Evolutionary conservation across 345 rosid genomes (phyloP).

Genomic region (Salix udensis): DNA sequence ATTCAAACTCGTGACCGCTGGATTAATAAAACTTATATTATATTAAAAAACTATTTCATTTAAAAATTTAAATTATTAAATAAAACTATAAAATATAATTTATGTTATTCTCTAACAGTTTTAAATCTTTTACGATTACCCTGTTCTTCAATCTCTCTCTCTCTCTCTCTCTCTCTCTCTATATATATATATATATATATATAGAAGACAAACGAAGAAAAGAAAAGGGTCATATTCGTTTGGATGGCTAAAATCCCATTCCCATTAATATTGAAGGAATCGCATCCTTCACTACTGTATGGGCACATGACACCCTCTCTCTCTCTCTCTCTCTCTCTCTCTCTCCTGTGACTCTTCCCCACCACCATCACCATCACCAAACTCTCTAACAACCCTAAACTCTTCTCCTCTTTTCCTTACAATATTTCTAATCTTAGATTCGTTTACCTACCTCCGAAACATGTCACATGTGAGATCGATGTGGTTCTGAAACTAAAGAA

Average conservation of each 20-base stretch:
- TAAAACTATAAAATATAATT: no score
- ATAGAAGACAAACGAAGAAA: not conserved
- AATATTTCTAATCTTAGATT: slow-evolving; percentile 13
- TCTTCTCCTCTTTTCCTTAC: not conserved
- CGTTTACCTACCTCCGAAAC: slow-evolving; percentile 54
- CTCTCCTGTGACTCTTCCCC: not conserved
- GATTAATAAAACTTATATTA: no score
- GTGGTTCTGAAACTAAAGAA: slow-evolving; percentile 10
- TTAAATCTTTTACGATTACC: not conserved
- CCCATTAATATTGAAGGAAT: slow-evolving; percentile 23
- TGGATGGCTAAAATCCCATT: slow-evolving; percentile 20
- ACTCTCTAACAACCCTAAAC: slow-evolving; percentile 26
- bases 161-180: no score
- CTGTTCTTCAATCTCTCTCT: no score
- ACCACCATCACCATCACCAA: slow-evolving; percentile 5
- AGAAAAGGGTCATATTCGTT: not conserved
- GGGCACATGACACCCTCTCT: slow-evolving; percentile 22
- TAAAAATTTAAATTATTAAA: no score
- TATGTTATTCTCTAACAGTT: no score
- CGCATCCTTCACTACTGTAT: slow-evolving; percentile 17
- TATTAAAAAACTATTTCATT: no score
- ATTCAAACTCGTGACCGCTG: no score
- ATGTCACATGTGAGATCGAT: slow-evolving; percentile 36
- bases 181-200: no score
- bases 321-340: not conserved